A percentile compares a stretch with the other conserved stretches of the same genome.
Conservation (phyloP, 345 rosid species). For the Kandelia obovata region DNA sequence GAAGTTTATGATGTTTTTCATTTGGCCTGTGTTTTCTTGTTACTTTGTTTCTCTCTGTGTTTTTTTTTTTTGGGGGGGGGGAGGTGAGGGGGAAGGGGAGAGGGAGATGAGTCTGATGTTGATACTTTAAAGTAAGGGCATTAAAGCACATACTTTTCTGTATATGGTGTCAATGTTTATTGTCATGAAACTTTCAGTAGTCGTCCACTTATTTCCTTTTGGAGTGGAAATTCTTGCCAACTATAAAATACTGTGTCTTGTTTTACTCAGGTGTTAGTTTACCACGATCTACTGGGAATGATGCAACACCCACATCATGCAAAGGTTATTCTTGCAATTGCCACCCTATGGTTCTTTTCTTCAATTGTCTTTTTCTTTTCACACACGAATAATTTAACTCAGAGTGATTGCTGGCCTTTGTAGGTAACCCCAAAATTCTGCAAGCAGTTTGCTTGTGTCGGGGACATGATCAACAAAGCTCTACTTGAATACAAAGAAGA, state of each 20-base stretch:
- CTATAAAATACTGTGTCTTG: neutral
- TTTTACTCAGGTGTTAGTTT: slow-evolving; percentile 65
- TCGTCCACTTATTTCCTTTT: too few relatives aligned
- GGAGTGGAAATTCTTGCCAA: too few relatives aligned
- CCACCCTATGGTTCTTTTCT: neutral
- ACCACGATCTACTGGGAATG: slow-evolving; percentile 95
- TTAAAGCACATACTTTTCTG: too few relatives aligned
- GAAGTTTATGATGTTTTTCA: too few relatives aligned
- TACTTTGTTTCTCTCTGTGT: too few relatives aligned
- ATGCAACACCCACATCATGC: slow-evolving; percentile 97
- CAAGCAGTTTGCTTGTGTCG: slow-evolving; percentile 66
- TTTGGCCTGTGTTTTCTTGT: too few relatives aligned
- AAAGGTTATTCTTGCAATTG: slow-evolving; percentile 46
- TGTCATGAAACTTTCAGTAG: too few relatives aligned
- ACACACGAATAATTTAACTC: neutral
- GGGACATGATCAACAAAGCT: slow-evolving; percentile 75
- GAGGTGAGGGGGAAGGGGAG: too few relatives aligned
- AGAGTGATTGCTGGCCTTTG: slow-evolving; percentile 5
- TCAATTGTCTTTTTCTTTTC: neutral
- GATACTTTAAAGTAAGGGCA: too few relatives aligned
- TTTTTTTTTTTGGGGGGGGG: too few relatives aligned
- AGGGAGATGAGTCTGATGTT: too few relatives aligned
- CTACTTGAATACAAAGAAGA: slow-evolving; percentile 73
- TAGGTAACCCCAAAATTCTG: slow-evolving; percentile 95
- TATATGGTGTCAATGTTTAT: too few relatives aligned